Evolutionary conservation across 306 rosid species (phyloP).

Genomic region (Betula pendula): DNA sequence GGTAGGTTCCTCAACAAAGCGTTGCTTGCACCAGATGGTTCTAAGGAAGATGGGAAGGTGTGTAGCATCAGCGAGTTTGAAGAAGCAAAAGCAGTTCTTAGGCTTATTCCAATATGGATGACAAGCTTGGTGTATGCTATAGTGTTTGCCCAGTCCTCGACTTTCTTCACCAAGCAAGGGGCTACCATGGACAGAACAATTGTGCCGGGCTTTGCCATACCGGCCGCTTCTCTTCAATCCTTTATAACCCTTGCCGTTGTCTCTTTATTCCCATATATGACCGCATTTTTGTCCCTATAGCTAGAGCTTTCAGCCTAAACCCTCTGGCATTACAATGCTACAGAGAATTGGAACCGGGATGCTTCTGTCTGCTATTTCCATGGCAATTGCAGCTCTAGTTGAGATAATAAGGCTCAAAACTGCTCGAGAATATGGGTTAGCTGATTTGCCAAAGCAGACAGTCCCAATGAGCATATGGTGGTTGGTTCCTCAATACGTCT

Average conservation of each 20-base stretch:
- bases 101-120: constrained; percentile 48
- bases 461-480: constrained; percentile 40
- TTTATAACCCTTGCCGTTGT: constrained; percentile 16
- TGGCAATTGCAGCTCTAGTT: constrained; percentile 32
- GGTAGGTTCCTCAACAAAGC: constrained; percentile 48
- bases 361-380: constrained; percentile 11
- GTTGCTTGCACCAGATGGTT: constrained; percentile 26
- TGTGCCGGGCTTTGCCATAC: constrained; percentile 10
- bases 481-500: constrained; percentile 22
- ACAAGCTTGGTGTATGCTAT: constrained; percentile 37
- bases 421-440: constrained; percentile 16
- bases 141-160: constrained; percentile 34
- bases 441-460: constrained; percentile 22
- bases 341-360: constrained; percentile 35
- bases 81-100: constrained; percentile 46
- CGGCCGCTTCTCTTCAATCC: constrained; percentile 27
- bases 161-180: constrained; percentile 49
- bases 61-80: constrained; percentile 41
- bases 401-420: constrained; percentile 25
- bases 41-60: constrained; percentile 16
- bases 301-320: constrained; percentile 18
- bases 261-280: constrained; percentile 32
- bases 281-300: constrained; percentile 24
- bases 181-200: constrained; percentile 30
- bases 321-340: constrained; percentile 32